Evolutionary conservation across 2,329 filamentous ascomycete species (phyloP), one percentile per base, ranked within the genome.

Genomic region (Fusarium drepaniforme): DNA sequence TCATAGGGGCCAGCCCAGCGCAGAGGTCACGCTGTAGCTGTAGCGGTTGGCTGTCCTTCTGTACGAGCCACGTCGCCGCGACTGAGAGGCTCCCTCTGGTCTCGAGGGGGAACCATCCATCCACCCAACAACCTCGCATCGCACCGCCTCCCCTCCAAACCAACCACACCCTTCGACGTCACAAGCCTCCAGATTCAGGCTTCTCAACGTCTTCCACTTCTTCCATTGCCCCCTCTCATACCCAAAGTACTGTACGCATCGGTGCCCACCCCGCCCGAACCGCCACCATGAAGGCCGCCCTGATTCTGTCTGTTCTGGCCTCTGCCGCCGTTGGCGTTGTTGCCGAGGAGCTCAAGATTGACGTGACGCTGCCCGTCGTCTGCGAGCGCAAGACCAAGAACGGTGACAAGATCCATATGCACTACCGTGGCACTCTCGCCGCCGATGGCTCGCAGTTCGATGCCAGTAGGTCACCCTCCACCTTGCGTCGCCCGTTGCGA

Each of bases 391-490:
- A 94, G 86, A 93, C 91, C 18, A 80, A 89, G 80, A 90, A 89
- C 72, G 95, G 95, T 76, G 96, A 98, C 86, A 91, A 88, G 74
- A 91, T 98, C 81, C 88, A 92, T 66, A 95, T 98, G 80, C 95
- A 98, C 87, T 98, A 98, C 88, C 90, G 90, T 66, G 96, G 96
- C 78, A 97, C 93, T 2, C 90, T 98, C 37, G 89, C 91, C 72
- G 86, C 86, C 62, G 90, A 91, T 75, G 96, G 95, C 79, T 87
- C 90, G 71, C 88, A 97, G 82, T 98, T 98, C 81, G 96, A 98
- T 85, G 91, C 94, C 73, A 92, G 90, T 89, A 81, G 66, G 86
- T 85, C 44, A n/a, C 44, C 51, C 33, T 69, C 59, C 60, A 58
- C 74, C 56, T 42, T 64, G 59, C 71, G 57, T 37, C 30, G 60